phyloP scores from a whole-genome alignment of 768 basidiomycete genomes.

The Basidioascus undulatus region DNA sequence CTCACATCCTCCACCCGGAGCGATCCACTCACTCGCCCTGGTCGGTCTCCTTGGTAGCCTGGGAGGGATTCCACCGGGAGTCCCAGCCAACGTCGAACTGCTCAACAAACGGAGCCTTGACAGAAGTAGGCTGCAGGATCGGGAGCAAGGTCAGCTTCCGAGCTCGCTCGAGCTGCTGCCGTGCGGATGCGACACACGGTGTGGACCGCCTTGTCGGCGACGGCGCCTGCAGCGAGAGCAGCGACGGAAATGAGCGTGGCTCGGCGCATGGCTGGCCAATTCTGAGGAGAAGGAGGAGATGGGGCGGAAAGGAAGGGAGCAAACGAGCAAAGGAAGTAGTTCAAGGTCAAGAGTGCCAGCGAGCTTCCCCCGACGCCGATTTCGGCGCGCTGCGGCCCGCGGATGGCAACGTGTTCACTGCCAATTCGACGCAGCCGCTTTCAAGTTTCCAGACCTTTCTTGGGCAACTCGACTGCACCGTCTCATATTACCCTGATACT shows the following conservation, averaged over 20 bases:
- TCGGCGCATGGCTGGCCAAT: slow-evolving; percentile 48
- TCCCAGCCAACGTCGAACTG: slow-evolving; percentile 80
- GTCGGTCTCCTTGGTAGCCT: slow-evolving; percentile 94
- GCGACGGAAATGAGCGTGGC: slow-evolving; percentile 54
- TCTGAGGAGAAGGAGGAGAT: slow-evolving; percentile 5
- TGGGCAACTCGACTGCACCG: no score
- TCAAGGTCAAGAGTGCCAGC: no score
- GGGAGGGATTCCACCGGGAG: slow-evolving; percentile 82
- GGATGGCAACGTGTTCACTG: no score
- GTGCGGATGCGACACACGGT: slow-evolving; percentile 4
- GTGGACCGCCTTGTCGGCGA: slow-evolving; percentile 11
- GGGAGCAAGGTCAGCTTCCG: slow-evolving; percentile 25
- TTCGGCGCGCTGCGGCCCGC: no score
- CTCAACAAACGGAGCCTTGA: slow-evolving; percentile 80
- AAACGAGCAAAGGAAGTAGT: no score
- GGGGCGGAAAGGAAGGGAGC: slow-evolving; percentile 18
- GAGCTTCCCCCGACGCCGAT: no score
- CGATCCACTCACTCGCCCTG: slow-evolving; percentile 37
- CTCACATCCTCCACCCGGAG: not conserved
- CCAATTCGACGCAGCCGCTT: no score
- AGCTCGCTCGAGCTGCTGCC: not conserved
- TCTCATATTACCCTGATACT: no score
- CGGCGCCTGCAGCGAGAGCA: slow-evolving; percentile 39
- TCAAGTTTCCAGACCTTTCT: no score
- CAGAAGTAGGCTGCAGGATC: slow-evolving; percentile 33